Conservation (phyloP, 1,284 basidiomycete species). For the Ceratobasidium theobromae region DNA sequence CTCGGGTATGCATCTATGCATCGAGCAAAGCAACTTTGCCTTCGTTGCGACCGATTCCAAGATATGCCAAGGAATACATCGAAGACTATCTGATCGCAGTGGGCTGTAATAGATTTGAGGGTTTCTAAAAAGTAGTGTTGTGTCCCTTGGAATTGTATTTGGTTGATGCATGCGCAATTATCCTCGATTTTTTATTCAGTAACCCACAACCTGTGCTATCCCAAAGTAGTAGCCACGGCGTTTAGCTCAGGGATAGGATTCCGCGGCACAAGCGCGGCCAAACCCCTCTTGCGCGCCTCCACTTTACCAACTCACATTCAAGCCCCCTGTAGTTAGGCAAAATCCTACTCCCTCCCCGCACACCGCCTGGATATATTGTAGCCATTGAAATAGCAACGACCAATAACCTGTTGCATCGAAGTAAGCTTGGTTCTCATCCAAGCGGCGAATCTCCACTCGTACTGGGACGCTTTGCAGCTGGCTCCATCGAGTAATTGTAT, state of each 20-base stretch:
- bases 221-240: slow-evolving; percentile 21
- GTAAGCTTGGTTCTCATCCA: not conserved
- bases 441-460: not conserved
- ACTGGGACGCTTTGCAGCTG: not conserved
- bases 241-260: slow-evolving; percentile 31
- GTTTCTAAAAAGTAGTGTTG: not conserved
- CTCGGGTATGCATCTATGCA: slow-evolving; percentile 22
- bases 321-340: slow-evolving; percentile 8
- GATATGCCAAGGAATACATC: not conserved
- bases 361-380: not conserved
- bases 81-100: slow-evolving; percentile 22
- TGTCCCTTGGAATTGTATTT: not conserved
- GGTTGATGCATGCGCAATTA: not conserved
- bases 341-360: not conserved
- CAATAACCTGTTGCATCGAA: not conserved
- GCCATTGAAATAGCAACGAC: slow-evolving; percentile 2
- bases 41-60: not conserved
- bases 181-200: not conserved
- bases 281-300: slow-evolving; percentile 16
- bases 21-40: slow-evolving; percentile 20
- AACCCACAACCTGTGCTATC: not conserved
- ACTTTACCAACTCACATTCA: slow-evolving; percentile 21
- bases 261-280: slow-evolving; percentile 8
- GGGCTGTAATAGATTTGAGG: slow-evolving; percentile 26
- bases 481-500: not conserved